Evolutionary conservation across 805 yeast species (phyloP).

Genomic region (Hanseniaspora clermontiae): DNA sequence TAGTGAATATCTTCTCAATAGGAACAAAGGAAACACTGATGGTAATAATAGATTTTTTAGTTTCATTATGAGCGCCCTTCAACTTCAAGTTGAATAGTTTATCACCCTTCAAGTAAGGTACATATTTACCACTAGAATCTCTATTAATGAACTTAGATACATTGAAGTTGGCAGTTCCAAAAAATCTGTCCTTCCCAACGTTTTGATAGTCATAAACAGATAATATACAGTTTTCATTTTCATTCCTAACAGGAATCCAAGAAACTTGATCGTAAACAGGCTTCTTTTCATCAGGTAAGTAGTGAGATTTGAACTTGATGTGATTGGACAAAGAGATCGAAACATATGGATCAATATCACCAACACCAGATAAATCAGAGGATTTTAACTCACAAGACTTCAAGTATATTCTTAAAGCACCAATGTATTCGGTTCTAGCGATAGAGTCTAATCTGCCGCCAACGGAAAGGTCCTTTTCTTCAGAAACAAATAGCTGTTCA

Average conservation of each 20-base stretch:
- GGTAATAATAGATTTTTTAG: slow-evolving; percentile 34
- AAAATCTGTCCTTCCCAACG: slow-evolving; percentile 46
- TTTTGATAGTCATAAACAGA: slow-evolving; percentile 57
- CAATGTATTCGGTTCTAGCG: slow-evolving; percentile 40
- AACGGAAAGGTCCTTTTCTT: slow-evolving; percentile 25
- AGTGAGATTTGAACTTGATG: slow-evolving; percentile 41
- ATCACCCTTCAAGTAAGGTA: slow-evolving; percentile 28
- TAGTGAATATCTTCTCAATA: slow-evolving; percentile 47
- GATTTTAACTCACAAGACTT: slow-evolving; percentile 41
- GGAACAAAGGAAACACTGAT: slow-evolving; percentile 57
- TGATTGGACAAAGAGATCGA: slow-evolving; percentile 47
- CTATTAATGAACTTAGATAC: slow-evolving; percentile 38
- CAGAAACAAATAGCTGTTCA: slow-evolving; percentile 22
- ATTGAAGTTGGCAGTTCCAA: slow-evolving; percentile 47
- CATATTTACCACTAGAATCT: slow-evolving; percentile 28
- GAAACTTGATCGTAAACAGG: slow-evolving; percentile 50
- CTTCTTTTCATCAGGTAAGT: slow-evolving; percentile 39
- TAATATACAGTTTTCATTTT: slow-evolving; percentile 45
- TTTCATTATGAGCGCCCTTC: background rate
- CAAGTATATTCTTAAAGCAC: slow-evolving; percentile 49
- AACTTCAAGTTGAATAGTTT: slow-evolving; percentile 21
- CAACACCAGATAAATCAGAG: slow-evolving; percentile 47
- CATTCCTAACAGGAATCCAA: slow-evolving; percentile 49
- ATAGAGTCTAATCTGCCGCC: slow-evolving; percentile 18
- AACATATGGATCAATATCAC: slow-evolving; percentile 66